Percentiles rank a stretch among this genome's conserved stretches.
phyloP scores from a whole-genome alignment of 345 rosid species.

The Clarkia xantiana region DNA sequence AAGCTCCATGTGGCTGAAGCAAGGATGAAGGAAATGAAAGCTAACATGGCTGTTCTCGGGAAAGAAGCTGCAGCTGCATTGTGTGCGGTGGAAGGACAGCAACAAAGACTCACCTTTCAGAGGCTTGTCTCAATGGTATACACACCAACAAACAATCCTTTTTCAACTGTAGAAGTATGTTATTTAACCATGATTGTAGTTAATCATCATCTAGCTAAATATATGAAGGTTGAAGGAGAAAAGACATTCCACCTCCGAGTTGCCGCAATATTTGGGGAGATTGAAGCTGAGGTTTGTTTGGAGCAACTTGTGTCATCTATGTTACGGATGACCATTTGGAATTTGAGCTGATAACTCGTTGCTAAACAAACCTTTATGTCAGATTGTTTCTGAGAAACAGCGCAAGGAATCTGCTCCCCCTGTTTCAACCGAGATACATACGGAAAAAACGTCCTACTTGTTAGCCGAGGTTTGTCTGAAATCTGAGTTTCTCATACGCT shows the following conservation, averaged over 20 bases:
- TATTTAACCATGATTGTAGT: too few relatives aligned
- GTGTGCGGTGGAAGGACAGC: slow-evolving; percentile 94
- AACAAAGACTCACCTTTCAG: slow-evolving; percentile 79
- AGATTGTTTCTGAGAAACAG: slow-evolving; percentile 96
- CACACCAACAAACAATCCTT: slow-evolving; percentile 5
- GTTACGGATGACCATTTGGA: too few relatives aligned
- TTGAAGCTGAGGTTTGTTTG: slow-evolving; percentile 92
- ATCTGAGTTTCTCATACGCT: too few relatives aligned
- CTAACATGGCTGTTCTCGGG: slow-evolving; percentile 92
- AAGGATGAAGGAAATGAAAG: slow-evolving; percentile 66
- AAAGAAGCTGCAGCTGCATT: slow-evolving; percentile 96
- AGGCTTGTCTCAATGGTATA: slow-evolving; percentile 83
- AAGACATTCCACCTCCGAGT: slow-evolving; percentile 71
- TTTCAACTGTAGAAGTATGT: slow-evolving; percentile 2
- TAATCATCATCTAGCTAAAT: slow-evolving; percentile 3
- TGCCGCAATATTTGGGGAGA: slow-evolving; percentile 81
- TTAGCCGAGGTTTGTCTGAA: slow-evolving; percentile 71
- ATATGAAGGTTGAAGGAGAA: slow-evolving; percentile 79
- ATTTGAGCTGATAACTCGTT: neutral
- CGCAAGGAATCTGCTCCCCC: slow-evolving; percentile 94
- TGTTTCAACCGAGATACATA: slow-evolving; percentile 39
- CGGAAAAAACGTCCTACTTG: slow-evolving; percentile 59
- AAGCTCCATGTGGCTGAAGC: slow-evolving; percentile 81
- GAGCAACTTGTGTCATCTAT: neutral
- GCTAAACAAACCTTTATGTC: slow-evolving; percentile 6